A percentile compares a stretch with the other conserved stretches of the same genome.
Evolutionary conservation across 108 stramenopile genomes (phyloP).

Genomic region (Pseudonitzschia multiseries): DNA sequence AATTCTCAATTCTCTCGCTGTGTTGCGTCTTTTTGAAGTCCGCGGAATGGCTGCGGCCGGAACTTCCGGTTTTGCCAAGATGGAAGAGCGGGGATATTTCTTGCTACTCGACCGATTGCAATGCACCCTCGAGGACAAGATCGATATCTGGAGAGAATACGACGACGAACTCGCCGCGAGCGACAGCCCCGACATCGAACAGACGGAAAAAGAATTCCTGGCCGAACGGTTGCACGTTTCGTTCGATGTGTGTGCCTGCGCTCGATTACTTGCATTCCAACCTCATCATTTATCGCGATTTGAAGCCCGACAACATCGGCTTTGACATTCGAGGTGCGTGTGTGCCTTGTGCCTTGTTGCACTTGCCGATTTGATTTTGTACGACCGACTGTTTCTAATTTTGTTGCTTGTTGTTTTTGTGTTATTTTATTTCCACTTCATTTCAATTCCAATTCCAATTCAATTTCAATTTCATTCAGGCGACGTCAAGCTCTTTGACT

Average conservation of each 20-base stretch:
- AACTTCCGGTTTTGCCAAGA: slow-evolving; percentile 51
- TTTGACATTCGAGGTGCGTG: slow-evolving; percentile 53
- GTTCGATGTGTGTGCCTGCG: slow-evolving; percentile 76
- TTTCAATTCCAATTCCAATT: background rate
- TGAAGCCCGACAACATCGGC: slow-evolving; percentile 74
- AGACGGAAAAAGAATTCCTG: slow-evolving; percentile 45
- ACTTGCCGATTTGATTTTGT: background rate
- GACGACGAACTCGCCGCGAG: slow-evolving; percentile 30
- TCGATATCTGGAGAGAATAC: slow-evolving; percentile 49
- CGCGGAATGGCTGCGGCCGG: slow-evolving; percentile 79
- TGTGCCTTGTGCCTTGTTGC: background rate
- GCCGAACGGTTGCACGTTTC: slow-evolving; percentile 65
- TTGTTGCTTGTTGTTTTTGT: background rate
- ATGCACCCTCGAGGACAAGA: slow-evolving; percentile 66
- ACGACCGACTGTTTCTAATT: background rate
- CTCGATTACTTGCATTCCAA: slow-evolving; percentile 66
- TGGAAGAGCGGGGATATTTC: slow-evolving; percentile 74
- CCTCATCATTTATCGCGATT: slow-evolving; percentile 72
- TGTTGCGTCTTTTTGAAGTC: slow-evolving; percentile 14
- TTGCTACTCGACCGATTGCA: slow-evolving; percentile 77
- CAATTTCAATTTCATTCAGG: background rate
- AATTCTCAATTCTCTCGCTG: background rate
- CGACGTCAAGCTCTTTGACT: slow-evolving; percentile 65
- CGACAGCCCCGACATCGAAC: background rate
- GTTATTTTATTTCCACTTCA: background rate